Evolutionary conservation across 2,329 filamentous ascomycete genomes (phyloP), one percentile per base, ranked within the genome.

Genomic region (Trichophyton simii): DNA sequence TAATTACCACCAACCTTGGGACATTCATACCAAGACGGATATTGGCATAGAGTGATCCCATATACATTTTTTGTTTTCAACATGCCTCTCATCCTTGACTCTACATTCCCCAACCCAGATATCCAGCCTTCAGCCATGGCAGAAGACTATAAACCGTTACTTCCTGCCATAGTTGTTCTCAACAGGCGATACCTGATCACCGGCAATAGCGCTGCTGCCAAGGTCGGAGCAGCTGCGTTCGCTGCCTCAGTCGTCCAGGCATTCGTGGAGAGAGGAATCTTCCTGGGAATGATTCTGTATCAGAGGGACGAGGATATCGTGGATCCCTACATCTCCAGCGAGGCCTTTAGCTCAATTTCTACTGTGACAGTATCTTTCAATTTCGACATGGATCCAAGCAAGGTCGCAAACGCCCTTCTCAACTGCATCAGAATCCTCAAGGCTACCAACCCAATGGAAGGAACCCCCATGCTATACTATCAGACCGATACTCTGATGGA

Each of bases 181-280:
- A 55, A 55, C 52, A 36, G 52, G 28, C 25, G 52, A 34, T 55
- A 55, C 31, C 20, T 55, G 15, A 55, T 55, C 52, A 55, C 52
- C 28, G 52, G n/a, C 52, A 55, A 55, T 22, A 18, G 52, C 52
- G 5, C 52, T 15, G 52, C 52, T 31, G 52, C 52, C 31, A 55
- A 55, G 52, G 52, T 55, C 6, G 52, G 52, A 8, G 52, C 52
- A 3, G 52, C 52, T 20, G 52, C 52, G 8, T 55, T 55, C 18
- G 52, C 52, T 36, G 52, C 52, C 9, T 55, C 52, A 1, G 52
- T 55, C 5, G 52, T 55, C 18, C 52, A 55, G 52, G 52, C 52
- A 6, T 55, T 55, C 18, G 52, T 34, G 52, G 52, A 55, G 34
- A 36, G 6, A 36, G 52, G 52, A n/a, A 55, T 55, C 52, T 55